Conservation (phyloP, 306 rosid genomes). For the Quercus glauca region DNA sequence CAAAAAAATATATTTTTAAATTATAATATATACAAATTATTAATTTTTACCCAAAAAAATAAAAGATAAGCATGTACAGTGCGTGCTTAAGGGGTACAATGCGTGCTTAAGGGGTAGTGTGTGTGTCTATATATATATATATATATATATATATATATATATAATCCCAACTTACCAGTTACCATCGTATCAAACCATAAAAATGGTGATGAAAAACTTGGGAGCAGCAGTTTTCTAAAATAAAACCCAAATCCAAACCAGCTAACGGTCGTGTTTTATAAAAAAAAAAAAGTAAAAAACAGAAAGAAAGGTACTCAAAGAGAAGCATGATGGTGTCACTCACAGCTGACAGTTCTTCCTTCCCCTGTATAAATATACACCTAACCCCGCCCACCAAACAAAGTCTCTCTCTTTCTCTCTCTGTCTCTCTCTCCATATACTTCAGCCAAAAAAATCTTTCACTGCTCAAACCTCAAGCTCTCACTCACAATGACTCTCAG, state of each 20-base stretch:
- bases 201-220: too few relatives aligned
- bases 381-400: conserved; percentile 19
- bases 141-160: too few relatives aligned
- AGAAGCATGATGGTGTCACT: neutral
- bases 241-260: neutral
- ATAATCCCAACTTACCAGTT: too few relatives aligned
- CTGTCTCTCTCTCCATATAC: too few relatives aligned
- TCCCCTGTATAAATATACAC: neutral
- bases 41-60: too few relatives aligned
- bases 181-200: fast-evolving
- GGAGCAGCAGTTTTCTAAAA: too few relatives aligned
- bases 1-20: too few relatives aligned
- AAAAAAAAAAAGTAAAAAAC: neutral
- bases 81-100: fast-evolving
- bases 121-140: too few relatives aligned
- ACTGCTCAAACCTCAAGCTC: neutral
- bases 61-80: fast-evolving
- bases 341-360: neutral
- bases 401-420: neutral
- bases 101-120: too few relatives aligned
- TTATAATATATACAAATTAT: too few relatives aligned
- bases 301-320: neutral
- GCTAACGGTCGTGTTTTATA: conserved; percentile 2
- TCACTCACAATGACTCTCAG: conserved; percentile 27
- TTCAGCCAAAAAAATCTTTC: neutral